Evolutionary conservation across 148 eudicot genomes (phyloP).

Genomic region (Selenicereus undatus): DNA sequence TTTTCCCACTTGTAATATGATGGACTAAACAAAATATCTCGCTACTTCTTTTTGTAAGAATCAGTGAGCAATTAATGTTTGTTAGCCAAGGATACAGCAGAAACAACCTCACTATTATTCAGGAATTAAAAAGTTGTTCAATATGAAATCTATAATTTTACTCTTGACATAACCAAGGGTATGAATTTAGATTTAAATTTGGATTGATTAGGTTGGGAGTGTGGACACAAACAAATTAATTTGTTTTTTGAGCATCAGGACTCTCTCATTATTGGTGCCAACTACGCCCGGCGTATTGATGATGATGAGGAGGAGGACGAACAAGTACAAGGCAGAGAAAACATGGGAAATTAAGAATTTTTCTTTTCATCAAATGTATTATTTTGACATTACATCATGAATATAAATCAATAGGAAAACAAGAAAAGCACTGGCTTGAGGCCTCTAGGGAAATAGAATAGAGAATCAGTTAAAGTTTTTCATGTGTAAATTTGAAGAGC

Average conservation of each 20-base stretch:
- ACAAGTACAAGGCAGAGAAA: conserved; percentile 9
- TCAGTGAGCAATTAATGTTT: no score
- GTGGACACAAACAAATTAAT: no score
- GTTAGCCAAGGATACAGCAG: no score
- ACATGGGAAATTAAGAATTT: neutral
- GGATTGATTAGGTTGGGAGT: no score
- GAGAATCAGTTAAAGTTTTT: neutral
- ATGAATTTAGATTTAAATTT: no score
- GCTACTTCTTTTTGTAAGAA: no score
- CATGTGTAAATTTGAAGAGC: neutral
- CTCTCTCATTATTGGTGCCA: conserved; percentile 15
- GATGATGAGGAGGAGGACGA: conserved; percentile 7
- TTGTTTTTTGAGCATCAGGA: neutral
- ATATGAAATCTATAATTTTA: no score
- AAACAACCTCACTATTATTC: no score
- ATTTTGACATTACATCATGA: neutral
- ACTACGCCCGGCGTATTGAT: neutral
- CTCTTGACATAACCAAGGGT: no score
- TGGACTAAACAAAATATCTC: no score
- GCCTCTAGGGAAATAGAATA: neutral
- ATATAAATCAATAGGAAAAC: conserved; percentile 17
- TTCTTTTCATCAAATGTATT: neutral
- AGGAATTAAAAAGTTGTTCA: no score
- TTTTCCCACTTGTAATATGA: no score
- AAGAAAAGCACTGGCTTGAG: neutral